Conservation (phyloP, 208 protist species). For the Wallacemonas sp. region DNA sequence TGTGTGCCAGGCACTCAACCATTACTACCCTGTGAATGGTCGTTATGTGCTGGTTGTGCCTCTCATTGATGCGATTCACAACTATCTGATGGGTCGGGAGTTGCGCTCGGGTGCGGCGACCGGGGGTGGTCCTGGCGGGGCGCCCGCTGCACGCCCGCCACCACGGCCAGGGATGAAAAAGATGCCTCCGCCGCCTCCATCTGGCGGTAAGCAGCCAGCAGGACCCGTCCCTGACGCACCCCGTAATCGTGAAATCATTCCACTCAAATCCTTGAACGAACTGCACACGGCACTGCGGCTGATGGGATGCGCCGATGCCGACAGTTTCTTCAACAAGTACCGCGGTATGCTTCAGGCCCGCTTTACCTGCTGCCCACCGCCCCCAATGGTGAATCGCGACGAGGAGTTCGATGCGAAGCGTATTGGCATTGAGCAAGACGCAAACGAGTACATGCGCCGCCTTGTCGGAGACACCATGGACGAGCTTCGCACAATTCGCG, state of each 20-base stretch:
- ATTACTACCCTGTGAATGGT: not conserved
- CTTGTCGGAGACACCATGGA: slow-evolving; percentile 17
- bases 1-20: not conserved
- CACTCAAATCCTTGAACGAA: slow-evolving; percentile 25
- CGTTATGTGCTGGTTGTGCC: slow-evolving; percentile 19
- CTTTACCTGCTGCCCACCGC: slow-evolving; percentile 26
- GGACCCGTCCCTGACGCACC: not conserved
- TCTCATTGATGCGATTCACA: slow-evolving; percentile 27
- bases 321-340: slow-evolving; percentile 35
- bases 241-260: slow-evolving; percentile 8
- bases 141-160: not conserved
- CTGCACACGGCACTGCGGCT: slow-evolving; percentile 38
- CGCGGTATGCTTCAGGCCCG: slow-evolving; percentile 31
- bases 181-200: slow-evolving; percentile 4
- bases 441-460: slow-evolving; percentile 30
- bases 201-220: too few relatives aligned
- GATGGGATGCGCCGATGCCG: slow-evolving; percentile 25
- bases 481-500: slow-evolving; percentile 17
- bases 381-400: slow-evolving; percentile 16
- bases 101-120: not conserved
- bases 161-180: not conserved
- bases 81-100: slow-evolving; percentile 29
- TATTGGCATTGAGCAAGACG: slow-evolving; percentile 26
- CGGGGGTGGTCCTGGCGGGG: too few relatives aligned
- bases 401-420: slow-evolving; percentile 26